Conservation (phyloP, 495 filamentous ascomycete genomes). For the Penicillium desertorum region DNA sequence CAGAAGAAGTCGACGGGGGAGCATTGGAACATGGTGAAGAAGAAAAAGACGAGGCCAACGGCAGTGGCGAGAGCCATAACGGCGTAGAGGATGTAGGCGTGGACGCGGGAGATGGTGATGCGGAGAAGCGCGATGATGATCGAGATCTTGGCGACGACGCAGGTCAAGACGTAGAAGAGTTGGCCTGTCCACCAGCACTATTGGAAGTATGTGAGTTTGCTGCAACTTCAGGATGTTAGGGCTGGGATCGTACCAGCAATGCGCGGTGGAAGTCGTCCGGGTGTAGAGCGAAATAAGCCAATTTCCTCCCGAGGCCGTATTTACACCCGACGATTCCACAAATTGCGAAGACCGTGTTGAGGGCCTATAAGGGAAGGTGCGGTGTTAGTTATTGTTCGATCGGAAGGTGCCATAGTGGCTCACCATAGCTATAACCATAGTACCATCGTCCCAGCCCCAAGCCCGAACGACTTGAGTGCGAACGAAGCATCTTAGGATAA, state of each 20-base stretch:
- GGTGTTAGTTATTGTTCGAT: not conserved
- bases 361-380: conserved; percentile 7
- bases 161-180: conserved; percentile 37
- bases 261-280: conserved; percentile 25
- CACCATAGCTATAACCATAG: conserved; percentile 38
- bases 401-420: not conserved
- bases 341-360: conserved; percentile 31
- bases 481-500: conserved; percentile 33
- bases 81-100: conserved; percentile 34
- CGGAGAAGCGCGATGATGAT: conserved; percentile 42
- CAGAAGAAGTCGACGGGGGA: conserved; percentile 36
- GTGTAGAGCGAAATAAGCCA: conserved; percentile 22
- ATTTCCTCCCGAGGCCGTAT: conserved; percentile 33
- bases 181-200: conserved; percentile 39
- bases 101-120: conserved; percentile 31
- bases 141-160: conserved; percentile 34
- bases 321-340: conserved; percentile 32
- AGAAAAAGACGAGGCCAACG: conserved; percentile 31
- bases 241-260: conserved; percentile 29
- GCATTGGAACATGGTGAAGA: conserved; percentile 41
- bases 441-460: conserved; percentile 37
- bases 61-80: conserved; percentile 26
- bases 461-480: conserved; percentile 30
- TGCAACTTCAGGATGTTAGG: not conserved
- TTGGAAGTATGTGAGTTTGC: not conserved